Percentiles rank a stretch among this genome's conserved stretches.
phyloP scores from a whole-genome alignment of 2,329 filamentous ascomycete species.

The Scedosporium minutisporum region DNA sequence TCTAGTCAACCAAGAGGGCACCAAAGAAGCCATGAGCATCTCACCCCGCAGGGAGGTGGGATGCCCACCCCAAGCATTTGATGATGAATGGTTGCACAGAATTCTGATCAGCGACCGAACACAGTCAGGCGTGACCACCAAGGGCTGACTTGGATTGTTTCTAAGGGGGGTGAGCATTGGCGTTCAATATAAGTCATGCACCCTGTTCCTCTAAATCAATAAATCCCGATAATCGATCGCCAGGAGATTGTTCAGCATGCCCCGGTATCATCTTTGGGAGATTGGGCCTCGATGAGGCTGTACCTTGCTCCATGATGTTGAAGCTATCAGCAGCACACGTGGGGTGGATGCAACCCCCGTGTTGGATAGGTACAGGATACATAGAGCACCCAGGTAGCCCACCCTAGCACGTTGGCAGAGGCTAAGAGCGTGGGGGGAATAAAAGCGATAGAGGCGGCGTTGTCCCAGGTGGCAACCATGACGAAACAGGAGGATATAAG shows the following conservation, averaged over 20 bases:
- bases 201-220: neutral
- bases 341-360: neutral
- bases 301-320: neutral
- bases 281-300: neutral
- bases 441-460: neutral
- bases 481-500: neutral
- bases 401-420: neutral
- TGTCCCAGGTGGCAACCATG: neutral
- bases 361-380: neutral
- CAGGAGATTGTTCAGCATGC: neutral
- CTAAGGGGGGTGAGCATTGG: neutral
- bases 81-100: too few relatives aligned
- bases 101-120: neutral
- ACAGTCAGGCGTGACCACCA: neutral
- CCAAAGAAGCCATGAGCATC: neutral
- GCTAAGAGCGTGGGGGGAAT: neutral
- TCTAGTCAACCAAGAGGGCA: neutral
- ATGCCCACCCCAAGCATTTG: neutral
- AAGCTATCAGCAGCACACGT: neutral
- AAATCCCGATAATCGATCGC: neutral
- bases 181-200: neutral
- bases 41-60: neutral
- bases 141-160: neutral
- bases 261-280: neutral
- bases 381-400: neutral